Base-by-base conservation (phyloP, 2,329 filamentous ascomycete species). In the Neopestalotiopsis sp. region DNA sequence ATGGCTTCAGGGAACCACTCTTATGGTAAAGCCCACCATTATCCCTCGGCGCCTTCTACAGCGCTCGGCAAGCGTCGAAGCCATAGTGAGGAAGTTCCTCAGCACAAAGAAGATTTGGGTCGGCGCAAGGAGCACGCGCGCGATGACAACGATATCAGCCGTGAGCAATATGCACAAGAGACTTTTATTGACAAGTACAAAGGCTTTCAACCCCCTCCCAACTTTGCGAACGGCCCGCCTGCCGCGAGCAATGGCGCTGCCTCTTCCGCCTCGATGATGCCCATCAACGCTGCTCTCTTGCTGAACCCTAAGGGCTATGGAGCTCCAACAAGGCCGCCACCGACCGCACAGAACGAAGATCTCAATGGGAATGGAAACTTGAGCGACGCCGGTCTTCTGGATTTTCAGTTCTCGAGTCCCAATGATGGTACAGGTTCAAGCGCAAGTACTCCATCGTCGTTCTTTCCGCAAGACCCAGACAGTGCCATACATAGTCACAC, bases 201-300 rank as follows among this genome's bases (percentile, higher is more conserved):
- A 79, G 78, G 73, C 70, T 74, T 73, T 56, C 58, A 73, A 57
- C 32, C 62, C 45, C 73, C 73, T 42, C 76, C 76, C 69, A 73
- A 73, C 61, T 70, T 74, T 40, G 53, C 70, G 28, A 76, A 69
- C 57, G 66, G 70, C 24, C 28, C 66, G 61, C 61, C 30, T 17
- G n/a, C 58, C 28, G 2, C 62, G 17, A 65, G 73, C 70, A 63
- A 70, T 67, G 59, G 64, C 65, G 24, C 71, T 71, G 17, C 71
- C 71, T 66, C 72, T 64, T 28, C 71, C 71, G 17, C 71, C 71
- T 66, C 72, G 64, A 69, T 68, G 61, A 67, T 74, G 32, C 69
- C 71, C 65, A 86, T 85, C 81, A 83, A 83, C 64, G 77, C 83
- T 20, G 77, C 79, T 10, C 71, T 77, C 10, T 74, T 85, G 17